Conservation (phyloP, 208 protist species). For the Plasmodiophora brassicae region DNA sequence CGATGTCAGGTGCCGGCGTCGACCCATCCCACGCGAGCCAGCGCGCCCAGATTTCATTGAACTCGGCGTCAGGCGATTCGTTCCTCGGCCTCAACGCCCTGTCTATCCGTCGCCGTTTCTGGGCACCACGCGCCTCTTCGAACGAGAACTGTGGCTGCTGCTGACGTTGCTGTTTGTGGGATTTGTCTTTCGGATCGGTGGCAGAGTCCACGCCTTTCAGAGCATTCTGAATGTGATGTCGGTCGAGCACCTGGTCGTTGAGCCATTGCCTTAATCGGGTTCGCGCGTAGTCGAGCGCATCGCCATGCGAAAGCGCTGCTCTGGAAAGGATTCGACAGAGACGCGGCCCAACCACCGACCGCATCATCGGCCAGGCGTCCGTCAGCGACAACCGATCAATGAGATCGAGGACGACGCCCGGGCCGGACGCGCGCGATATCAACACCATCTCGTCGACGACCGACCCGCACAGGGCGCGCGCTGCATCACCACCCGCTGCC, state of each 20-base stretch:
- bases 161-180: too few species aligned
- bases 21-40: neutral
- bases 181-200: neutral
- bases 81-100: neutral
- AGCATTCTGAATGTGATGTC: slow-evolving; percentile 1
- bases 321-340: slow-evolving; percentile 22
- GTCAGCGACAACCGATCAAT: too few species aligned
- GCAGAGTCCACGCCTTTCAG: neutral
- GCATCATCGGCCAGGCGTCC: too few species aligned
- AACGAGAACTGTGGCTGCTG: neutral
- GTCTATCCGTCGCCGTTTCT: neutral
- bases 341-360: too few species aligned
- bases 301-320: neutral
- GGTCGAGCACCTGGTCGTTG: neutral
- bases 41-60: neutral
- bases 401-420: too few species aligned
- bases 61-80: neutral
- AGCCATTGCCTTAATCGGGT: neutral
- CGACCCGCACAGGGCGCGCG: too few species aligned
- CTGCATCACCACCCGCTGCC: too few species aligned
- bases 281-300: neutral
- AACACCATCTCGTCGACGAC: too few species aligned
- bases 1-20: neutral
- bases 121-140: neutral
- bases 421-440: too few species aligned